Evolutionary conservation across 257 asterid genomes (phyloP).

Genomic region (Eustoma russellianum): DNA sequence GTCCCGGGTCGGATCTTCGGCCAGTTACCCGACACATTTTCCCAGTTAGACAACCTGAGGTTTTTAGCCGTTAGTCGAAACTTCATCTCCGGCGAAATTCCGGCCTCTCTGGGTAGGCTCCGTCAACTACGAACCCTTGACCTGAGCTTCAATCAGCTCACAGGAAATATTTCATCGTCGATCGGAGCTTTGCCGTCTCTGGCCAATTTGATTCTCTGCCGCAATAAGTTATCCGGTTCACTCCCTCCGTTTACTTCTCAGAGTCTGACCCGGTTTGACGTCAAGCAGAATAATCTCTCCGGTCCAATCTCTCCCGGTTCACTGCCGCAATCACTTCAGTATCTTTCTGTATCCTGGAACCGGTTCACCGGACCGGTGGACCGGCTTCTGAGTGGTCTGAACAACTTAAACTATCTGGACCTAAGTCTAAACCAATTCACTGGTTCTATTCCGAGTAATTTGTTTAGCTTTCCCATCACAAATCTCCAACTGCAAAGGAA

Average conservation of each 20-base stretch:
- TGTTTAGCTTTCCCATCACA: constrained; percentile 48
- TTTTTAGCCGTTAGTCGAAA: constrained; percentile 68
- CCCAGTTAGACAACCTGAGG: constrained; percentile 42
- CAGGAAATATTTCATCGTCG: constrained; percentile 46
- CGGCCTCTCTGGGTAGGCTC: constrained; percentile 54
- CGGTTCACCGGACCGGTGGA: constrained; percentile 63
- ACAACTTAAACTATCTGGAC: constrained; percentile 59
- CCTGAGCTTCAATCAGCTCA: constrained; percentile 63
- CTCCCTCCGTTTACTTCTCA: constrained; percentile 53
- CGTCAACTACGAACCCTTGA: constrained; percentile 58
- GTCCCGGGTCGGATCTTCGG: constrained; percentile 81
- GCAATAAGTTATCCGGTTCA: constrained; percentile 58
- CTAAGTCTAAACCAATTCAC: constrained; percentile 71
- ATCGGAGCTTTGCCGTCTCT: constrained; percentile 52
- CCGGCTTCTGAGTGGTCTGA: constrained; percentile 27
- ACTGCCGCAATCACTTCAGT: constrained; percentile 59
- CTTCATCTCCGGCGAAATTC: constrained; percentile 59
- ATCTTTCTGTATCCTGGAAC: constrained; percentile 72
- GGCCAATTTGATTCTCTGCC: constrained; percentile 57
- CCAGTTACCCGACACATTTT: constrained; percentile 45
- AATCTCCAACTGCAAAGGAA: constrained; percentile 76
- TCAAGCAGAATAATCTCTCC: constrained; percentile 65
- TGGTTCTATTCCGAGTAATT: constrained; percentile 46
- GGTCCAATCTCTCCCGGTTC: constrained; percentile 49
- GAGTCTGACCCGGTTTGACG: constrained; percentile 62